Evolutionary conservation across 768 basidiomycete genomes (phyloP).

Genomic region (Scleroderma citrinum): DNA sequence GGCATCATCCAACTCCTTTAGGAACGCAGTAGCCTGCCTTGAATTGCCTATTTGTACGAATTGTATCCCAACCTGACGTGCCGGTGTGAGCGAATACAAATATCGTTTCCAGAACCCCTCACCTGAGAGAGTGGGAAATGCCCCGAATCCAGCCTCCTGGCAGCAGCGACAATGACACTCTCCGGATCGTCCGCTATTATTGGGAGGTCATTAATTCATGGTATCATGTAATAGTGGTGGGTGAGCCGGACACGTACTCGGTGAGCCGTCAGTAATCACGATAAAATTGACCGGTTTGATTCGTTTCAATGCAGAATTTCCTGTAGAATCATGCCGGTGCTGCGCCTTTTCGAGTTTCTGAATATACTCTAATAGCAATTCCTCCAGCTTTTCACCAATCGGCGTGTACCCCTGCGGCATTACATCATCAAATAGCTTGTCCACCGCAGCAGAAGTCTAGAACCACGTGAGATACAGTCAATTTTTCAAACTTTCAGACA

Average conservation of each 20-base stretch:
- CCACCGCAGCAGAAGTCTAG: conserved; percentile 35
- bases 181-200: conserved; percentile 46
- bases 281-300: conserved; percentile 57
- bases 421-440: conserved; percentile 39
- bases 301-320: conserved; percentile 17
- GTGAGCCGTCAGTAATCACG: conserved; percentile 58
- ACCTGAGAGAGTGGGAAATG: conserved; percentile 52
- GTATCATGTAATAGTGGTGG: not conserved
- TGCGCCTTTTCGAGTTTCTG: conserved; percentile 29
- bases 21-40: conserved; percentile 35
- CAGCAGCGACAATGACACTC: conserved; percentile 40
- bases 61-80: conserved; percentile 52
- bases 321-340: conserved; percentile 16
- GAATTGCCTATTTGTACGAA: conserved; percentile 66
- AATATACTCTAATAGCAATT: conserved; percentile 34
- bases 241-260: conserved; percentile 35
- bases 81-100: not conserved
- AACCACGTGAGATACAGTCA: not conserved
- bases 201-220: not conserved
- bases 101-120: not conserved
- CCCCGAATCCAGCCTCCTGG: conserved; percentile 45
- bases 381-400: conserved; percentile 37
- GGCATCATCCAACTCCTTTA: conserved; percentile 53
- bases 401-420: conserved; percentile 41
- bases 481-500: not conserved